Evolutionary conservation across 768 basidiomycete species (phyloP).

Genomic region (Trametes meyenii): DNA sequence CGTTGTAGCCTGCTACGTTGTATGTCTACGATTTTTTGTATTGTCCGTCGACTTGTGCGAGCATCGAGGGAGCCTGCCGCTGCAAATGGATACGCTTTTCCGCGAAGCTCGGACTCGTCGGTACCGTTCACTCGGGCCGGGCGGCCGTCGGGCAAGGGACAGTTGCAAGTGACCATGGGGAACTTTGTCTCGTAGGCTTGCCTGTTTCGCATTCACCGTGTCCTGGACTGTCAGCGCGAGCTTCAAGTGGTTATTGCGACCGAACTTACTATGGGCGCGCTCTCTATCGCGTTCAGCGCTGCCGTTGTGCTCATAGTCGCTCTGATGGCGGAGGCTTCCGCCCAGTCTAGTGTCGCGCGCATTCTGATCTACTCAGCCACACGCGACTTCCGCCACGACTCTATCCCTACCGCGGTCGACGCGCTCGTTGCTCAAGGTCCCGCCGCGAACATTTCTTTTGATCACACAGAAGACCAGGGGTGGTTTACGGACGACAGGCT

Average conservation of each 20-base stretch:
- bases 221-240: not conserved
- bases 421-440: conserved; percentile 33
- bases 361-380: conserved; percentile 43
- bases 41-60: too few species aligned
- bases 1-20: too few species aligned
- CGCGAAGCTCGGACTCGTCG: too few species aligned
- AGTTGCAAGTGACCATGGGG: too few species aligned
- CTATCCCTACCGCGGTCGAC: conserved; percentile 51
- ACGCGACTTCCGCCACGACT: conserved; percentile 50
- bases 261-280: not conserved
- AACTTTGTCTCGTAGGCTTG: too few species aligned
- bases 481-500: conserved; percentile 46
- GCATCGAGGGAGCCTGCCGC: too few species aligned
- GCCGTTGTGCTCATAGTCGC: not conserved
- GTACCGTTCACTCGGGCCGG: too few species aligned
- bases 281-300: not conserved
- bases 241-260: not conserved
- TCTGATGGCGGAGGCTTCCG: not conserved
- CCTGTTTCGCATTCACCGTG: too few species aligned
- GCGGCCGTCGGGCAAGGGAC: too few species aligned
- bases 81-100: too few species aligned
- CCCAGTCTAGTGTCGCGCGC: conserved; percentile 17
- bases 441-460: conserved; percentile 40
- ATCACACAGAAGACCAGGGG: conserved; percentile 46
- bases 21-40: too few species aligned